Conservation (phyloP, 495 filamentous ascomycete species). For the Tuber melanosporum region DNA sequence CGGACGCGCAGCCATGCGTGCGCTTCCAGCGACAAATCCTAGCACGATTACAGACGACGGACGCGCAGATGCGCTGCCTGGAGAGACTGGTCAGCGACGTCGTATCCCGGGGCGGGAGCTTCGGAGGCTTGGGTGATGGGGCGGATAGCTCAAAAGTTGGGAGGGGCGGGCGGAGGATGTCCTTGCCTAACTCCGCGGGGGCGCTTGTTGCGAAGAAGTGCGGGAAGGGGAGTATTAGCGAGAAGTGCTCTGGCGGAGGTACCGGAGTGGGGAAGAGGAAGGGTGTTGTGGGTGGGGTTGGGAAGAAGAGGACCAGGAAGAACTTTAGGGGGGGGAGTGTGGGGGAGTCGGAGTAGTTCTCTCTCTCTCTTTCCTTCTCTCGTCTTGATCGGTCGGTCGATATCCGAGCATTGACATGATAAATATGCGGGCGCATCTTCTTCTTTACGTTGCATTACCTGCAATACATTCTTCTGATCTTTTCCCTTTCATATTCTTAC, state of each 20-base stretch:
- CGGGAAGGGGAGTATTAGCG: slow-evolving; percentile 24
- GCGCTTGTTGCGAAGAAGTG: slow-evolving; percentile 18
- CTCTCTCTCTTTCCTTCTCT: neutral
- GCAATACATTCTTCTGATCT: slow-evolving; percentile 1
- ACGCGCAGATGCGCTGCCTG: slow-evolving; percentile 32
- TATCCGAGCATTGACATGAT: slow-evolving; percentile 25
- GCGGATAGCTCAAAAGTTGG: neutral
- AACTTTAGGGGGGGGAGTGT: neutral
- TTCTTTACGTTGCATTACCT: neutral
- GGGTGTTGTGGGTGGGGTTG: neutral
- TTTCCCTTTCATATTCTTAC: slow-evolving; percentile 6
- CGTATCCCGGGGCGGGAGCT: slow-evolving; percentile 29
- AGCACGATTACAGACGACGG: slow-evolving; percentile 30
- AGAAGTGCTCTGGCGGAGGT: slow-evolving; percentile 23
- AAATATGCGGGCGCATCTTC: slow-evolving; percentile 2
- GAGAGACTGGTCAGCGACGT: slow-evolving; percentile 30
- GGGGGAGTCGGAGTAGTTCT: neutral
- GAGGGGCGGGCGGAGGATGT: slow-evolving; percentile 9
- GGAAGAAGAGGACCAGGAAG: neutral
- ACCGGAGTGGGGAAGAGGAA: slow-evolving; percentile 21
- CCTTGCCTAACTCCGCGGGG: slow-evolving; percentile 21
- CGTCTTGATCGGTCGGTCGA: neutral
- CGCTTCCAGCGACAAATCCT: slow-evolving; percentile 37
- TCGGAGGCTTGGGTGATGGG: neutral
- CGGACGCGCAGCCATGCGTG: slow-evolving; percentile 17